Base-by-base conservation (phyloP, 129 eudicot genomes). In the Chrysanthemum seticuspe region DNA sequence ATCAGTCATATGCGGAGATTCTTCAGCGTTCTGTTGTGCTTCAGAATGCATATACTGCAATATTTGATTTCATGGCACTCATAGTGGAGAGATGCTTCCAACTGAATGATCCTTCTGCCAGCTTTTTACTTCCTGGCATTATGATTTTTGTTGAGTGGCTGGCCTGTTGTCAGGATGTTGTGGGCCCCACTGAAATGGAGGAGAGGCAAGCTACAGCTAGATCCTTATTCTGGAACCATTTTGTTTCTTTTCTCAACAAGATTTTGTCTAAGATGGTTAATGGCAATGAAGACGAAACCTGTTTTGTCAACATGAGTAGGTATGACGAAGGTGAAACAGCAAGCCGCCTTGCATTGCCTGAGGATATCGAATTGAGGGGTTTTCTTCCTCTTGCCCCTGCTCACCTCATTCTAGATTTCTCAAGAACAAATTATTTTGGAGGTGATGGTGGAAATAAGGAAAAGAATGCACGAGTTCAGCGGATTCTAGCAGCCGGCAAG, bases 401-500 rank as follows among this genome's bases (percentile, higher is more conserved):
- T 13, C 99, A 94, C 13, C 76, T 79, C 5, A 66, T 84, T 61
- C 94, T 94, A 50, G 93, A 94, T 63, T 94, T 94, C 67, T 84
- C 99, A 21, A 76, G 93, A 81, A 83, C 80, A 47, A 83, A 67
- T 76, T 77, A 85, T 71, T 81, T 83, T 78, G 88, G 85, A 52
- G 77, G 79, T 76, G 95, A 92, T 62, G 89, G 83, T 62, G 89
- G 83, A 62, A 81, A 40, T 64, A 86, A 86, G 75, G 97, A 86
- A 74, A 88, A 75, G 84, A 83, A 45, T 23, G 80, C 83, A 2
- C 94, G 96, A 15, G 76, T 88, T 40, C 89, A 84, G 77, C 70
- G 99, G 85, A 88, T 90, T 62, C 60, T 94, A 72, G 91, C 94
- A 45, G 93, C 99, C 72, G 99, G 93, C 68, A 90, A 90, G 87